Conservation (phyloP, 257 asterid genomes). For the Forsythia suspensa region DNA sequence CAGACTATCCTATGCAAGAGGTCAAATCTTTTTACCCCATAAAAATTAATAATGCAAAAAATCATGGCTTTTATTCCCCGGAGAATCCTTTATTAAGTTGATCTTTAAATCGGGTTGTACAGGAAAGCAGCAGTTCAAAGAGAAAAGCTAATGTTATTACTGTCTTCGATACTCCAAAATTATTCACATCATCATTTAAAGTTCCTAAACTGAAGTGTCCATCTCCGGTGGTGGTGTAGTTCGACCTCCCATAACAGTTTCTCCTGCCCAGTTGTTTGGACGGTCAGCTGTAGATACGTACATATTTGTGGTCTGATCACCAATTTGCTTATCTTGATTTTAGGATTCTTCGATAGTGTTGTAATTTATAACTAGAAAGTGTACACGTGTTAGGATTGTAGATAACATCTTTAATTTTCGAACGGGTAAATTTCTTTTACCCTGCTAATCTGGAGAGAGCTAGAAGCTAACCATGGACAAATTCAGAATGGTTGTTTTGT, state of each 20-base stretch:
- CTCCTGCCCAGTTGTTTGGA: neutral
- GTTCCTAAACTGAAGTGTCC: conserved; percentile 69
- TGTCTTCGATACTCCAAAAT: conserved; percentile 48
- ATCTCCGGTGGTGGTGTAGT: neutral
- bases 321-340: conserved; percentile 12
- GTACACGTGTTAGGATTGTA: neutral
- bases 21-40: too few species aligned
- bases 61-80: neutral
- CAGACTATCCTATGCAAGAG: too few species aligned
- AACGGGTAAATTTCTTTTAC: too few species aligned
- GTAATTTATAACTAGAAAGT: conserved; percentile 17
- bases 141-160: conserved; percentile 44
- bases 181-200: conserved; percentile 73
- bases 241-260: too few species aligned
- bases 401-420: too few species aligned
- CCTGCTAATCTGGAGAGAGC: too few species aligned
- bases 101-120: conserved; percentile 4
- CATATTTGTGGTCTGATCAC: neutral
- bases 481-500: too few species aligned
- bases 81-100: neutral
- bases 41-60: neutral
- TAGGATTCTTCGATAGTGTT: neutral
- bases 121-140: conserved; percentile 54
- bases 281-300: neutral
- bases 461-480: too few species aligned